Conservation (phyloP, 257 asterid genomes). For the Plectranthus barbatus region DNA sequence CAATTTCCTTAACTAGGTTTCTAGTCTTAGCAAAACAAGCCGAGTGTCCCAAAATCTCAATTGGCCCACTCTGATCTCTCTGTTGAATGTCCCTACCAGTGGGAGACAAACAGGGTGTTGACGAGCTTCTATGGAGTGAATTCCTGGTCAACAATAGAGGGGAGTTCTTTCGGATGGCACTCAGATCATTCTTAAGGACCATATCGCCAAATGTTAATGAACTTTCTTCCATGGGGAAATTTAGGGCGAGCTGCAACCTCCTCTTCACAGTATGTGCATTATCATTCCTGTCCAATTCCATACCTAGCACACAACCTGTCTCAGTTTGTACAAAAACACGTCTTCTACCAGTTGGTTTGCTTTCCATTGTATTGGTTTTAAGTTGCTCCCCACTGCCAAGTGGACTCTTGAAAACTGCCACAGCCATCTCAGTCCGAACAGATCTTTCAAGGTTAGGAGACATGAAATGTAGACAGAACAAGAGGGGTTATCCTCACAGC, state of each 20-base stretch:
- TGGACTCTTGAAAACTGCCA: conserved; percentile 65
- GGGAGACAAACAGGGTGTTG: conserved; percentile 97
- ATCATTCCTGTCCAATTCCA: conserved; percentile 90
- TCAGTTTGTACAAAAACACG: conserved; percentile 95
- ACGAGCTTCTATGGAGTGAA: conserved; percentile 78
- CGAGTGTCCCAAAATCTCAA: conserved; percentile 80
- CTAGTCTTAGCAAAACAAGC: conserved; percentile 41
- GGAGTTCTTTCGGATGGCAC: conserved; percentile 80
- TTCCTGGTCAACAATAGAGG: conserved; percentile 79
- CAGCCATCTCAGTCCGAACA: conserved; percentile 95
- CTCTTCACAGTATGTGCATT: conserved; percentile 84
- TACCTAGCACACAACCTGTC: conserved; percentile 82
- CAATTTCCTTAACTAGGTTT: conserved; percentile 63
- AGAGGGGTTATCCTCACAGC: conserved; percentile 28
- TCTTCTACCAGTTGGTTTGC: conserved; percentile 67
- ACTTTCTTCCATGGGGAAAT: conserved; percentile 83
- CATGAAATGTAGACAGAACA: conserved; percentile 39
- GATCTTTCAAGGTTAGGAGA: conserved; percentile 78
- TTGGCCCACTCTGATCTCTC: conserved; percentile 74
- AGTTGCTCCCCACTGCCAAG: conserved; percentile 53
- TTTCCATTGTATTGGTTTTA: conserved; percentile 49
- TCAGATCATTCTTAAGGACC: conserved; percentile 82
- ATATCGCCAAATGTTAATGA: conserved; percentile 87
- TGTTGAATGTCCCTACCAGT: conserved; percentile 74
- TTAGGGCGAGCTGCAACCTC: conserved; percentile 79